Evolutionary conservation across 495 filamentous ascomycete genomes (phyloP), one percentile per base, ranked within the genome.

Genomic region (Chaetomidium leptoderma): DNA sequence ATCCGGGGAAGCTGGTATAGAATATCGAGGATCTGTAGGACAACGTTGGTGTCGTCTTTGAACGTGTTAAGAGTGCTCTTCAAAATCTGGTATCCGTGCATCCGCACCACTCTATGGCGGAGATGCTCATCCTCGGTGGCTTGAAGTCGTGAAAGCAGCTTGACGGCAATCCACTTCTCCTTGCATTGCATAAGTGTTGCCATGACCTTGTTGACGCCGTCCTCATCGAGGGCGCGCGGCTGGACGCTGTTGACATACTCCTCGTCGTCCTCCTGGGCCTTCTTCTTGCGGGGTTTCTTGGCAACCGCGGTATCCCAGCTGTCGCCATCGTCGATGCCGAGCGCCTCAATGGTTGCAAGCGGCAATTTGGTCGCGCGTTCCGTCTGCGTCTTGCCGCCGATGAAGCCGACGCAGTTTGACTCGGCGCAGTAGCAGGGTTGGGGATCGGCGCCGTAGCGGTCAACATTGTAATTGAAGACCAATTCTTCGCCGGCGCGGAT

Each of bases 381-480:
- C 0, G 95, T 99, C 75, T 99, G 93, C 6, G 93, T 97, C 73
- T 92, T 93, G 55, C 93, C 93, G 58, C 93, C 93, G 59, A 99
- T 97, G 72, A 90, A 97, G 42, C 93, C 93, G 14, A 89, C 87
- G 73, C 93, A 99, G 69, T 97, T 97, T 6, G 86, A 78, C 71
- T 99, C 93, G 55, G 85, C 91, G 72, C 93, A 99, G 69, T 97
- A 97, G 72, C 93, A 99, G 11, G 88, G 89, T 72, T 97, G 92
- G 48, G 93, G 92, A 64, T 97, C 90, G 32, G 93, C 92, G 57
- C 93, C 93, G 66, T 99, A 99, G 57, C 93, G 86, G 69, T 99
- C 93, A 53, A 99, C 93, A 62, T 99, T 99, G 81, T 99, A 99
- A 76, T 99, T 96, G 78, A 99, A 99, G n/a, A 96, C 91, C 32